Conservation (phyloP, 148 eudicot species). For the Rhododendron henanense region DNA sequence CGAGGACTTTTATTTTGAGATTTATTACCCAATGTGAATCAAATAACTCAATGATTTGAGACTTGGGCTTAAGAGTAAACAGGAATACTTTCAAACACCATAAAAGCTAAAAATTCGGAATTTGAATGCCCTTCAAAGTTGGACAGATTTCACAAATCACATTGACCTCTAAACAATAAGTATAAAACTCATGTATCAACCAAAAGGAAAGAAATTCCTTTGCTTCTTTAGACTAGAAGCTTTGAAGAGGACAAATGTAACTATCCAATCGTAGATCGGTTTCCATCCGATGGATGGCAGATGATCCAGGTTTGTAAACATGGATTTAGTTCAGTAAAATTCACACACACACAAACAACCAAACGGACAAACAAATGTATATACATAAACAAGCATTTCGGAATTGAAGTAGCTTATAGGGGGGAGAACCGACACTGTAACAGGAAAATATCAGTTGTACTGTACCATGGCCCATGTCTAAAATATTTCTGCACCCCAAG, state of each 20-base stretch:
- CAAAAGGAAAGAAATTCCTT: background rate
- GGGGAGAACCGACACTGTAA: background rate
- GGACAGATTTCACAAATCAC: background rate
- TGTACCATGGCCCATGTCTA: slow-evolving; percentile 93
- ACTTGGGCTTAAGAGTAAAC: background rate
- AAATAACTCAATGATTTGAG: background rate
- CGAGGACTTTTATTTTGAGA: background rate
- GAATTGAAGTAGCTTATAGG: background rate
- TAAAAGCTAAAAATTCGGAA: background rate
- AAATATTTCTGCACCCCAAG: slow-evolving; percentile 87
- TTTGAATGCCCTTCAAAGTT: background rate
- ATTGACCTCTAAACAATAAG: background rate
- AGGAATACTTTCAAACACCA: background rate
- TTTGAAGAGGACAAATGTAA: background rate
- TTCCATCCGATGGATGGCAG: background rate
- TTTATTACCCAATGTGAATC: background rate
- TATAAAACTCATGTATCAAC: background rate
- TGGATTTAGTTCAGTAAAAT: background rate
- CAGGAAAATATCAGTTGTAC: background rate
- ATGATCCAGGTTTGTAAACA: background rate
- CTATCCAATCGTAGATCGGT: background rate
- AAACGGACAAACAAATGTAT: background rate
- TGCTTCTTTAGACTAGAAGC: background rate
- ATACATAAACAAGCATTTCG: background rate
- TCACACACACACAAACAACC: background rate